phyloP scores from a whole-genome alignment of 208 protist genomes.

The Trichomonas vaginalis region DNA sequence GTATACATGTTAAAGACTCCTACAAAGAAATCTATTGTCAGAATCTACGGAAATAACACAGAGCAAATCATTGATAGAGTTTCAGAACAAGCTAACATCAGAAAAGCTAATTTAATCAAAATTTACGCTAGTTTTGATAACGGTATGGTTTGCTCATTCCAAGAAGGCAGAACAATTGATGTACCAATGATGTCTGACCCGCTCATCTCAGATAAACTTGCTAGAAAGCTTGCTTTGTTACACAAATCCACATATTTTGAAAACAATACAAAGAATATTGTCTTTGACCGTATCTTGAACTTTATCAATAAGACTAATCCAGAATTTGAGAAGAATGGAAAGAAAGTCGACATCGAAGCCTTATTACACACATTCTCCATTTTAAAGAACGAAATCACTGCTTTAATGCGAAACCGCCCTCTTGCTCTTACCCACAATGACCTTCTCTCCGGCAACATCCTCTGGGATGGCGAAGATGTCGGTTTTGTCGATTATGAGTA shows the following conservation, averaged over 20 bases:
- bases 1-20: not conserved
- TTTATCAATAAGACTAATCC: not conserved
- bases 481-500: not conserved
- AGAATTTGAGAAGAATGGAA: not conserved
- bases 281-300: not conserved
- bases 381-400: not conserved
- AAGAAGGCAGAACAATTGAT: not conserved
- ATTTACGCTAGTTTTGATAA: not conserved
- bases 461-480: not conserved
- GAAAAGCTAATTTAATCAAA: not conserved
- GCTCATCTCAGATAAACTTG: not conserved
- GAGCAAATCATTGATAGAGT: not conserved
- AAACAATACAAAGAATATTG: not conserved
- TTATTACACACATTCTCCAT: not conserved
- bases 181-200: not conserved
- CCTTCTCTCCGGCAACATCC: not conserved
- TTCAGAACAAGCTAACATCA: not conserved
- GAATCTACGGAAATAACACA: not conserved
- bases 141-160: not conserved
- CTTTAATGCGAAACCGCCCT: not conserved
- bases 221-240: not conserved
- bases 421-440: not conserved
- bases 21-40: not conserved
- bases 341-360: not conserved
- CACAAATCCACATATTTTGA: not conserved